A percentile compares a stretch with the other conserved stretches of the same genome.
Conservation (phyloP, 2,329 filamentous ascomycete species). For the Nemania sp. region DNA sequence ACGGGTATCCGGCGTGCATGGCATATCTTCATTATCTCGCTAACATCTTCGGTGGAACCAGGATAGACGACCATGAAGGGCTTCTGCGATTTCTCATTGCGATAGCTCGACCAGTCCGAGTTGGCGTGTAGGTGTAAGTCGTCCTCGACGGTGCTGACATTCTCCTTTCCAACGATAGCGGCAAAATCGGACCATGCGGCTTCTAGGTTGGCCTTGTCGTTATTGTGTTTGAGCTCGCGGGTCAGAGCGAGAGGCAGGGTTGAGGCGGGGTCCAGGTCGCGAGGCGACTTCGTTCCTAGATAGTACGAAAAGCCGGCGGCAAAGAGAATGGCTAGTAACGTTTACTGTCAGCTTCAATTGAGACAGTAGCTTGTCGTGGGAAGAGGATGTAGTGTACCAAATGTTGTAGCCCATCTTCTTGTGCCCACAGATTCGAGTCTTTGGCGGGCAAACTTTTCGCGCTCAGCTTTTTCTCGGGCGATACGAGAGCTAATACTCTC, state of each 20-base stretch:
- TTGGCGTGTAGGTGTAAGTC: slow-evolving; percentile 69
- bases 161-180: slow-evolving; percentile 71
- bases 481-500: slow-evolving; percentile 68
- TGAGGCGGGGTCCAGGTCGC: slow-evolving; percentile 64
- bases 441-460: slow-evolving; percentile 61
- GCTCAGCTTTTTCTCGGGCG: slow-evolving; percentile 65
- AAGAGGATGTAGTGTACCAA: slow-evolving; percentile 56
- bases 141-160: slow-evolving; percentile 70
- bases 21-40: slow-evolving; percentile 80
- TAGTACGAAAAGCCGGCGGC: slow-evolving; percentile 67
- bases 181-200: slow-evolving; percentile 78
- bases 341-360: slow-evolving; percentile 18
- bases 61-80: slow-evolving; percentile 80
- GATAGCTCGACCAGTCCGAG: slow-evolving; percentile 73
- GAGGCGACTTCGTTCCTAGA: slow-evolving; percentile 67
- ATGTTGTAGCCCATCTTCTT: slow-evolving; percentile 65
- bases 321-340: slow-evolving; percentile 62
- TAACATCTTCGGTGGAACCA: slow-evolving; percentile 78
- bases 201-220: slow-evolving; percentile 72
- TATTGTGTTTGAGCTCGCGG: slow-evolving; percentile 66
- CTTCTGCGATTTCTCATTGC: slow-evolving; percentile 59
- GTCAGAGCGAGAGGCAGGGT: slow-evolving; percentile 69
- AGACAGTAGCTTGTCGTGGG: not conserved
- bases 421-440: slow-evolving; percentile 54
- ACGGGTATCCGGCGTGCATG: slow-evolving; percentile 77